Evolutionary conservation across 176 grass and related monocot species (phyloP).

Genomic region (Musa beccarii): DNA sequence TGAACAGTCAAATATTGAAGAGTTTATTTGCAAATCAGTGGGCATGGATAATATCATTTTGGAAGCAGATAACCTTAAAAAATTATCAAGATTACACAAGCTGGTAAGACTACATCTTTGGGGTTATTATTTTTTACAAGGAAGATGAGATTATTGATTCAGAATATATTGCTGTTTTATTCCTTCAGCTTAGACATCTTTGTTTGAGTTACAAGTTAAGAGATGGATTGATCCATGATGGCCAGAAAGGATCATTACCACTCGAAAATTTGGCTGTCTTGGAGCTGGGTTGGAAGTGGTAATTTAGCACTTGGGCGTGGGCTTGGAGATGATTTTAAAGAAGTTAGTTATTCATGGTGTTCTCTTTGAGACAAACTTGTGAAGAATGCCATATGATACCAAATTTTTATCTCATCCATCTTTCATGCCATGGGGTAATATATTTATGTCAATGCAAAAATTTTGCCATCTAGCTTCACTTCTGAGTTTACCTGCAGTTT

Average conservation of each 20-base stretch:
- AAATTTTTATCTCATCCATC: slow-evolving; percentile 67
- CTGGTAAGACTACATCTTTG: slow-evolving; percentile 61
- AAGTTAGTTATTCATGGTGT: slow-evolving; percentile 87
- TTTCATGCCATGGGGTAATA: slow-evolving; percentile 69
- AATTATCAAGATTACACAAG: slow-evolving; percentile 54
- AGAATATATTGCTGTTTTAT: slow-evolving; percentile 77
- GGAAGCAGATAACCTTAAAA: slow-evolving; percentile 81
- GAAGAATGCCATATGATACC: slow-evolving; percentile 69
- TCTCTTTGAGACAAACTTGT: slow-evolving; percentile 74
- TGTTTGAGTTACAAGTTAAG: slow-evolving; percentile 85
- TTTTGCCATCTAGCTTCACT: too few relatives aligned
- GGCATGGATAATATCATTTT: slow-evolving; percentile 78
- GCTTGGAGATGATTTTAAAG: slow-evolving; percentile 94
- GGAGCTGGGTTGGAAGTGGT: slow-evolving; percentile 54
- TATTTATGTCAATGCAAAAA: slow-evolving; percentile 47
- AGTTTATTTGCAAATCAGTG: slow-evolving; percentile 68
- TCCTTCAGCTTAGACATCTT: slow-evolving; percentile 74
- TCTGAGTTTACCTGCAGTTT: too few relatives aligned
- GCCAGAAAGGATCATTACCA: slow-evolving; percentile 53
- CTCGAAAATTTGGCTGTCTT: slow-evolving; percentile 62
- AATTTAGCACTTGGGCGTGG: slow-evolving; percentile 83
- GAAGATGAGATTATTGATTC: slow-evolving; percentile 93
- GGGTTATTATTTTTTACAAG: slow-evolving; percentile 82
- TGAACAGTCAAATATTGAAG: slow-evolving; percentile 67
- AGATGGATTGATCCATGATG: slow-evolving; percentile 69